These are phyloP conservation scores for Metroxylon sagu DNA, from an alignment of 176 grass and related monocot genomes.

Conservation along the genomic window DNA sequence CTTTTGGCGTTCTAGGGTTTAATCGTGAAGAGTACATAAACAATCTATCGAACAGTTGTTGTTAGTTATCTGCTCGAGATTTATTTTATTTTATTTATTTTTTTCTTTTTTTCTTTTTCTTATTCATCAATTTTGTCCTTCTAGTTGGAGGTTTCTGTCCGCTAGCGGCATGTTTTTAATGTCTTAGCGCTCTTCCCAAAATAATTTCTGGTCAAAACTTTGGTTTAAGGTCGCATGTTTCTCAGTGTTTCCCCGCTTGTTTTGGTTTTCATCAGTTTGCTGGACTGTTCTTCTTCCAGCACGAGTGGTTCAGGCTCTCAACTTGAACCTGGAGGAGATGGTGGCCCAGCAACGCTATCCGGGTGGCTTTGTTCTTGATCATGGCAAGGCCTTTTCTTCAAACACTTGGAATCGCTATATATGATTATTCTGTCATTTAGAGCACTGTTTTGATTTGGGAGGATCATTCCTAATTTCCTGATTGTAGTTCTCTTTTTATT, in stretches of 20 bases:
- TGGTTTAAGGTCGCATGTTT: too few species aligned
- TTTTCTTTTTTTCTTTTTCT: too few species aligned
- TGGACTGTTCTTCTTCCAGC: constrained; percentile 25
- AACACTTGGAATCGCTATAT: background rate
- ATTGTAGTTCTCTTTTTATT: background rate
- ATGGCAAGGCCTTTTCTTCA: background rate
- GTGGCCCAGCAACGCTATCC: constrained; percentile 6
- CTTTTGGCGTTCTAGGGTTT: background rate
- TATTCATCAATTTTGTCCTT: too few species aligned
- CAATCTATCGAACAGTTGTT: too few species aligned
- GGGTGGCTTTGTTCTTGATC: constrained; percentile 21
- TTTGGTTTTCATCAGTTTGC: constrained; percentile 11
- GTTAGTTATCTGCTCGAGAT: background rate
- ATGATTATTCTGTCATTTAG: background rate
- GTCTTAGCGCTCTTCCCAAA: too few species aligned
- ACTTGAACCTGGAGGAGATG: constrained; percentile 16
- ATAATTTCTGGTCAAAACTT: too few species aligned
- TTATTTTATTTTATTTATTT: background rate
- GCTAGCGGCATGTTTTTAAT: too few species aligned
- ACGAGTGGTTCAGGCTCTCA: constrained; percentile 24
- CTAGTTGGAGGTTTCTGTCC: too few species aligned
- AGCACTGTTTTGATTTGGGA: too few species aligned
- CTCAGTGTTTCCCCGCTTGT: background rate
- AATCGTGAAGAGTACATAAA: too few species aligned
- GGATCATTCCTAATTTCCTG: too few species aligned